A percentile compares a stretch with the other conserved stretches of the same genome.
Evolutionary conservation across 345 rosid genomes (phyloP).

Genomic region (Eucalyptus lansdowneana): DNA sequence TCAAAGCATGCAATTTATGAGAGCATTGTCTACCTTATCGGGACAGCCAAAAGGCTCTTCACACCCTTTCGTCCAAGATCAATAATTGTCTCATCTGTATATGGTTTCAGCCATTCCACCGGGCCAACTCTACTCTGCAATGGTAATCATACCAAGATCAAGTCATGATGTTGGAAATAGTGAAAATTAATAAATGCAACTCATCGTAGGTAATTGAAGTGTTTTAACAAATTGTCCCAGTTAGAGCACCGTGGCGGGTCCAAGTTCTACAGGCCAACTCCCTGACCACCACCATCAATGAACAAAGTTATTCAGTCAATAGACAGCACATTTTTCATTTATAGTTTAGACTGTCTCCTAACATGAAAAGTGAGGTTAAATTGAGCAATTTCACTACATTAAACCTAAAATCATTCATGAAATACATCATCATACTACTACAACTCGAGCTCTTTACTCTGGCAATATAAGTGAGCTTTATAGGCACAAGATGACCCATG

Average conservation of each 20-base stretch:
- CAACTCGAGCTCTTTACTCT: not conserved
- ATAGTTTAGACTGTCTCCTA: not conserved
- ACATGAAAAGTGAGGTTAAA: not conserved
- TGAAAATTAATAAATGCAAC: not conserved
- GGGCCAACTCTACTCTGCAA: slow-evolving; percentile 99
- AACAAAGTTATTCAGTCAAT: not conserved
- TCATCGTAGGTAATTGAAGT: not conserved
- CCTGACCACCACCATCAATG: not conserved
- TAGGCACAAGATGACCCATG: not conserved
- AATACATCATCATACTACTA: not conserved
- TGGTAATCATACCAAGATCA: not conserved
- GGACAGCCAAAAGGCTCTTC: slow-evolving; percentile 80
- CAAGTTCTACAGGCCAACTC: not conserved
- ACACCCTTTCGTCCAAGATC: slow-evolving; percentile 89
- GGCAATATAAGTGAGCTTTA: not conserved
- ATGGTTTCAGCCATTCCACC: slow-evolving; percentile 99
- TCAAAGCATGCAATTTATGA: not conserved
- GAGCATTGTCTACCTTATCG: slow-evolving; percentile 50
- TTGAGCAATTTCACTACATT: not conserved
- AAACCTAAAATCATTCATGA: not conserved
- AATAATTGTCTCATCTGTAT: slow-evolving; percentile 87
- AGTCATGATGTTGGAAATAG: not conserved
- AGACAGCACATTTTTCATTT: not conserved
- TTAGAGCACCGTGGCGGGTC: not conserved
- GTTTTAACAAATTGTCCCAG: not conserved